Evolutionary conservation across 176 grass and related monocot species (phyloP).

Genomic region (Areca catechu): DNA sequence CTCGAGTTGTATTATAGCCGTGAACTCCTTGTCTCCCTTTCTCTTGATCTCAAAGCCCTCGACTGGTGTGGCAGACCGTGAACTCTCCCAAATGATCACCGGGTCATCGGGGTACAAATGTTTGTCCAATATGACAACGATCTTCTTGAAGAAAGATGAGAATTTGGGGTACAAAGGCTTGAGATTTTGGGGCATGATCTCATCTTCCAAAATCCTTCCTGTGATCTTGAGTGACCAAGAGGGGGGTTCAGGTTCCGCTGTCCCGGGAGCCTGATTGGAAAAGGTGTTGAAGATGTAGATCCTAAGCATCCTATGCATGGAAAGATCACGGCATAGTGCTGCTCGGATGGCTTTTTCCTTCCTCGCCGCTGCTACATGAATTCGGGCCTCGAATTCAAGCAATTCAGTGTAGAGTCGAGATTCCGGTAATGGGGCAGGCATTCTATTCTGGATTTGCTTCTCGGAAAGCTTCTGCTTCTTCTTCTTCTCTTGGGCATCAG

Average conservation of each 20-base stretch:
- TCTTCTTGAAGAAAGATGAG: slow-evolving; percentile 81
- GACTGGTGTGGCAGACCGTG: slow-evolving; percentile 37
- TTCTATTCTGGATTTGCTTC: slow-evolving; percentile 82
- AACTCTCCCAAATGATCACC: slow-evolving; percentile 67
- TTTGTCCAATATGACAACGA: slow-evolving; percentile 46
- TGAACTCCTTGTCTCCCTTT: slow-evolving; percentile 89
- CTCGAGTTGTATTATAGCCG: slow-evolving; percentile 52
- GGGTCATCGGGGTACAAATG: slow-evolving; percentile 71
- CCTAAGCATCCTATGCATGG: slow-evolving; percentile 73
- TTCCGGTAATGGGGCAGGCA: slow-evolving; percentile 64
- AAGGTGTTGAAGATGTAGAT: slow-evolving; percentile 97
- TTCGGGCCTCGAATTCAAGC: slow-evolving; percentile 82
- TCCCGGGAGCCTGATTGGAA: slow-evolving; percentile 57
- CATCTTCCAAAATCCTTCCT: slow-evolving; percentile 74
- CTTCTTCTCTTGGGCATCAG: slow-evolving; percentile 56
- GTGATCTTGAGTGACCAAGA: slow-evolving; percentile 96
- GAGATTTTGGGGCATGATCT: slow-evolving; percentile 64
- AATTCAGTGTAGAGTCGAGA: slow-evolving; percentile 91
- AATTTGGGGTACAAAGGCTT: slow-evolving; percentile 83
- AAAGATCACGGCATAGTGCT: slow-evolving; percentile 57
- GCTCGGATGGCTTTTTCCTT: slow-evolving; percentile 94
- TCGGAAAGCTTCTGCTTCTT: slow-evolving; percentile 89
- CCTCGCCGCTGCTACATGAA: slow-evolving; percentile 55
- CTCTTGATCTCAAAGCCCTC: slow-evolving; percentile 98
- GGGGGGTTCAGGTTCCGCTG: slow-evolving; percentile 49